These are phyloP conservation scores for Omphalea diandra DNA, from an alignment of 441 rosid genomes.

Conservation along the genomic window DNA sequence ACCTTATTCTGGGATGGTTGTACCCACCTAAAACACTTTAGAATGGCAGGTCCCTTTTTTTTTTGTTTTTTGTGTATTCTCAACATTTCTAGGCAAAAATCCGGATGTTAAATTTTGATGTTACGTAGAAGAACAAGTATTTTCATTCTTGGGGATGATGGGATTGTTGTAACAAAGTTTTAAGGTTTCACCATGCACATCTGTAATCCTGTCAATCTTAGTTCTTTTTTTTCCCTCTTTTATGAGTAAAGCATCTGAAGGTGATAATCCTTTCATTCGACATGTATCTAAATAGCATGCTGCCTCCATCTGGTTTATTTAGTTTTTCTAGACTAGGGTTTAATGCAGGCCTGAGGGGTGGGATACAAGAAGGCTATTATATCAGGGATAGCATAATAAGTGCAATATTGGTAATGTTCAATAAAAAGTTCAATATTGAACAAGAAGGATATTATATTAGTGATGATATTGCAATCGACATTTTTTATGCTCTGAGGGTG, in stretches of 20 bases:
- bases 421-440: too few relatives aligned
- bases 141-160: conserved; percentile 11
- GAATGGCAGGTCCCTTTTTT: conserved; percentile 4
- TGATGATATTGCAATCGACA: too few relatives aligned
- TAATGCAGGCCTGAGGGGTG: too few relatives aligned
- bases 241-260: conserved; percentile 8
- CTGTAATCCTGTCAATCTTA: conserved; percentile 9
- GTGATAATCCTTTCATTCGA: background rate
- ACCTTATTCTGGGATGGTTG: conserved; percentile 37
- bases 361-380: too few relatives aligned
- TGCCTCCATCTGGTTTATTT: too few relatives aligned
- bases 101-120: conserved; percentile 24
- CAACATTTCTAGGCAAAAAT: conserved; percentile 24
- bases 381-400: background rate
- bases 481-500: too few relatives aligned
- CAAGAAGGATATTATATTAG: too few relatives aligned
- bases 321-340: background rate
- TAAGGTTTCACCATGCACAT: conserved; percentile 9
- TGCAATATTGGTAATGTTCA: background rate
- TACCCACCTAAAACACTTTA: conserved; percentile 54
- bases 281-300: background rate
- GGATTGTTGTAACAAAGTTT: conserved; percentile 15
- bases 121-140: conserved; percentile 13
- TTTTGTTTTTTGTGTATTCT: conserved; percentile 38
- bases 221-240: background rate